phyloP scores from a whole-genome alignment of 2,329 filamentous ascomycete genomes.

The Trichoderma sp. region DNA sequence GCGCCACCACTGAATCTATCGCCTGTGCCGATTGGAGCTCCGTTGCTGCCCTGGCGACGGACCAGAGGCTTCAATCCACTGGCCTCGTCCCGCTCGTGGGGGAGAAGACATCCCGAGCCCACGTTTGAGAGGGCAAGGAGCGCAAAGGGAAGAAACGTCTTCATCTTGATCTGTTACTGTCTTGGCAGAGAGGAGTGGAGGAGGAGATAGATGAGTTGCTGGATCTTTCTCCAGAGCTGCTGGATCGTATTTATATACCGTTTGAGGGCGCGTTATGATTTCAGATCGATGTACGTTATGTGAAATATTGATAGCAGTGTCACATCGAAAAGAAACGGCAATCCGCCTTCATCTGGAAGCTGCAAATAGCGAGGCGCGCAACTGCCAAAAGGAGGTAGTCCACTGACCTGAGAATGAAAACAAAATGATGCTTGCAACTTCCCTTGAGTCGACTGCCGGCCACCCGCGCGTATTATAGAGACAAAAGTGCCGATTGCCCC shows the following conservation, averaged over 20 bases:
- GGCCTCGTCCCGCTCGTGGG: slow-evolving; percentile 4
- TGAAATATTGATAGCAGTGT: background rate
- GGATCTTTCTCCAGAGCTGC: background rate
- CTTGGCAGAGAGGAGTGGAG: background rate
- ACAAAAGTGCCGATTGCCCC: slow-evolving; percentile 12
- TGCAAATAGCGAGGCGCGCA: background rate
- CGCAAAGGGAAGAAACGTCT: slow-evolving; percentile 2
- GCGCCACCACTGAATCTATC: background rate
- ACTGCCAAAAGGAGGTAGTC: slow-evolving; percentile 1
- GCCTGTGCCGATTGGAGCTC: background rate
- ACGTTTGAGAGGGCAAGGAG: slow-evolving; percentile 7
- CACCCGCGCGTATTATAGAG: background rate
- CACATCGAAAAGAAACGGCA: background rate
- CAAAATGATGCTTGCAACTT: background rate
- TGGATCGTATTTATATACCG: background rate
- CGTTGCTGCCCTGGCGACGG: slow-evolving; percentile 5
- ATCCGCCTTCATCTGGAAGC: slow-evolving; percentile 11
- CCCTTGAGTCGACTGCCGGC: background rate
- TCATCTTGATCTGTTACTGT: background rate
- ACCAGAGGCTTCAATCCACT: slow-evolving; percentile 1
- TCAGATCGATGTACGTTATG: background rate
- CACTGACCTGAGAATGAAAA: background rate
- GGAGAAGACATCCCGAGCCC: slow-evolving; percentile 2
- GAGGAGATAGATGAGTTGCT: background rate
- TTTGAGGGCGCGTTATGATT: background rate